Evolutionary conservation across 1,284 basidiomycete species (phyloP), one percentile per base, ranked within the genome.

Genomic region (Rhodotorula sp.): DNA sequence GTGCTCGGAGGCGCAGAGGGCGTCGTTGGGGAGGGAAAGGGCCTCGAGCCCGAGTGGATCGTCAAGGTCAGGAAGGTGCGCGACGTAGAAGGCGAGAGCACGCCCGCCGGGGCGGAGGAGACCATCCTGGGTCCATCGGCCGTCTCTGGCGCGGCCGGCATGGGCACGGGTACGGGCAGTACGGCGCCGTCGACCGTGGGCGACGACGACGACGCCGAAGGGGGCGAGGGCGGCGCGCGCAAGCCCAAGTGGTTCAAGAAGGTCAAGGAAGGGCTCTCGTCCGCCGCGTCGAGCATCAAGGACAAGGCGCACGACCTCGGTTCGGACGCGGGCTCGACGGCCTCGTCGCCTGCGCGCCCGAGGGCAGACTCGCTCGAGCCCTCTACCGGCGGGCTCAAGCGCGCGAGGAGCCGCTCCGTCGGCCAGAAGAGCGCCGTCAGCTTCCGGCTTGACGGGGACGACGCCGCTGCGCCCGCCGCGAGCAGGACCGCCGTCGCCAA

Each of bases 41-140:
- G 72, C 1, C 44, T 34, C n/a, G 53, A 58, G 19, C 72, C 72
- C 19, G 72, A 74, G 46, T 70, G 64, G 55, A 60, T 74, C 56
- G 72, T 68, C 13, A 62, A 37, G 10, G 61, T 67, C 27, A 12
- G 34, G 1, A 61, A 58, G 39, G 66, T 34, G 25, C 34, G 44
- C 32, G 32, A 1, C 27, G 54, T n/a, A n/a, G n/a, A n/a, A n/a
- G n/a, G n/a, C n/a, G n/a, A 22, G 48, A 6, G 48, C 8, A 22
- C 48, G 22, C 48, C 6, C 25, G 48, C 19, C 21, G 21, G n/a
- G 22, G 29, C 8, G 25, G 59, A 48, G 8, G 59, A 60, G 22
- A 34, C 44, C 29, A 22, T 60, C 59, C 29, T 29, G 27, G 61
- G 61, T 7, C 50, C 50, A 12, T 44, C 36, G 37, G 32, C 50